phyloP scores from a whole-genome alignment of 139 green algal genomes.

The Chlamydomonas schloesseri region DNA sequence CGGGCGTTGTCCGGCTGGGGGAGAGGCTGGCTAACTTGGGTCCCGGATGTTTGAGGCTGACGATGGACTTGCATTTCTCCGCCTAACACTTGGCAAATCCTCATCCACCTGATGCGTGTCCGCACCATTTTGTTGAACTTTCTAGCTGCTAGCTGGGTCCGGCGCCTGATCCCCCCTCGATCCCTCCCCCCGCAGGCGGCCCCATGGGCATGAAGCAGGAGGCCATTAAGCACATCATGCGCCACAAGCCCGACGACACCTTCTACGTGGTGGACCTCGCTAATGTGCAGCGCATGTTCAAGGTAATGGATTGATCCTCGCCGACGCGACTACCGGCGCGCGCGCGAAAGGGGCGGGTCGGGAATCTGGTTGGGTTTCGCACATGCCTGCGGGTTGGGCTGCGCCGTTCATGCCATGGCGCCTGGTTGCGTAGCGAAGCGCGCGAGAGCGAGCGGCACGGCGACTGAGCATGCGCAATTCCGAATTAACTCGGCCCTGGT shows the following conservation, averaged over 20 bases:
- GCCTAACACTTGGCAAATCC: no score
- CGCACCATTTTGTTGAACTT: no score
- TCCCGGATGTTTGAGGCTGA: no score
- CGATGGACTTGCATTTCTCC: no score
- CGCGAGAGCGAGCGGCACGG: no score
- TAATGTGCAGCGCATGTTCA: conserved; percentile 80
- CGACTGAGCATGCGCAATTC: not conserved
- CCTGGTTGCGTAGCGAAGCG: not conserved
- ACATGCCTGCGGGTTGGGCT: not conserved
- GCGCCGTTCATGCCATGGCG: conserved; percentile 22
- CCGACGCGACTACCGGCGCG: not conserved
- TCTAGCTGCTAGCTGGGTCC: no score
- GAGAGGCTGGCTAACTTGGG: no score
- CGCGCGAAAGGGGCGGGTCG: not conserved
- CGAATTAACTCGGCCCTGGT: conserved; percentile 33
- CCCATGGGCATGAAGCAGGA: conserved; percentile 41
- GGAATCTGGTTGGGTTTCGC: not conserved
- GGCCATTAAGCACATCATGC: conserved; percentile 43
- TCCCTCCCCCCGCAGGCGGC: conserved; percentile 40
- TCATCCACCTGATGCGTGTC: no score
- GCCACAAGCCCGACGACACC: conserved; percentile 79
- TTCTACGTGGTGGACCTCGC: conserved; percentile 95
- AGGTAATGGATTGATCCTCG: conserved; percentile 51
- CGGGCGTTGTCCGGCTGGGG: no score
- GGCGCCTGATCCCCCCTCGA: no score